Conservation (phyloP, 495 filamentous ascomycete genomes). For the Cairneyella variabilis region DNA sequence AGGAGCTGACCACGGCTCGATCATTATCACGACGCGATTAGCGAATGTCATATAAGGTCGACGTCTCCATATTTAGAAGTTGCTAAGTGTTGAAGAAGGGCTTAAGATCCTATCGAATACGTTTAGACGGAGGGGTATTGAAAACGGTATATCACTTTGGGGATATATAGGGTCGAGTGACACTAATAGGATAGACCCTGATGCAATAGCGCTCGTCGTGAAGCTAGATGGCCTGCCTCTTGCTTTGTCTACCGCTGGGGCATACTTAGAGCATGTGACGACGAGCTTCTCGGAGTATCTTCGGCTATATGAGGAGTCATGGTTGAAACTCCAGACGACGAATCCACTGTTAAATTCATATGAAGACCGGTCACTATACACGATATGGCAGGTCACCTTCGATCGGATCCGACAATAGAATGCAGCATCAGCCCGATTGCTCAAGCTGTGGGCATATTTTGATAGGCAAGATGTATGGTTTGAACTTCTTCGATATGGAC, state of each 20-base stretch:
- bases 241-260: constrained; percentile 30
- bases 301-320: constrained; percentile 27
- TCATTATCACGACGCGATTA: constrained; percentile 41
- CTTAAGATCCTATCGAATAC: constrained; percentile 33
- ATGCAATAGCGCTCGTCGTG: constrained; percentile 10
- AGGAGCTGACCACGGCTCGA: constrained; percentile 29
- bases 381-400: constrained; percentile 44
- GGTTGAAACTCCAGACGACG: constrained; percentile 20
- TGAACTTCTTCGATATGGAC: constrained; percentile 32
- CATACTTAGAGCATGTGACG: constrained; percentile 26
- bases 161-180: no score
- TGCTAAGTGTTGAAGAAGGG: constrained; percentile 26
- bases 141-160: no score
- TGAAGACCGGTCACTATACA: constrained; percentile 31
- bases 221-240: constrained; percentile 26
- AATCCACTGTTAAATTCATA: constrained; percentile 26
- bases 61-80: constrained; percentile 28
- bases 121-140: constrained; percentile 27
- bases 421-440: constrained; percentile 32
- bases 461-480: constrained; percentile 50
- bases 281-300: constrained; percentile 18
- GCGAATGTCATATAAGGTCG: constrained; percentile 27
- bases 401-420: constrained; percentile 34
- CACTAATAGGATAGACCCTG: no score
- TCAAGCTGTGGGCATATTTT: constrained; percentile 42